These are phyloP conservation scores for Sporothrix humicola DNA, from an alignment of 2,329 filamentous ascomycete genomes.

Conservation along the genomic window DNA sequence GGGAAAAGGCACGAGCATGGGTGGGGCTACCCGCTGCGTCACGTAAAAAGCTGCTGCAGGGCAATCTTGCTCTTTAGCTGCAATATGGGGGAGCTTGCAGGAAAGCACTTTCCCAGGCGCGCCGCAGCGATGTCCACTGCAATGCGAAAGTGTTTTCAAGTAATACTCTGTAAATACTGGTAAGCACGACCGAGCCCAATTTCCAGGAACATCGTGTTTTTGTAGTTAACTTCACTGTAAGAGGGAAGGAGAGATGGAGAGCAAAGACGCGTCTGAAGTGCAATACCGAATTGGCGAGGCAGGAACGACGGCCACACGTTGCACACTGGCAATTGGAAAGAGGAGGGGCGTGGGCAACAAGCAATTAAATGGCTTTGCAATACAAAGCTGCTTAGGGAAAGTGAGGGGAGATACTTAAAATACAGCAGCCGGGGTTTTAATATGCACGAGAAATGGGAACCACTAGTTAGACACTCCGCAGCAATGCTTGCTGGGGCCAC, in stretches of 20 bases:
- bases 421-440: conserved; percentile 22
- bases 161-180: neutral
- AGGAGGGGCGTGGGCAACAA: neutral
- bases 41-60: conserved; percentile 35
- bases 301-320: neutral
- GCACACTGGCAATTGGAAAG: neutral
- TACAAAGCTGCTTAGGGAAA: conserved; percentile 1
- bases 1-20: conserved; percentile 34
- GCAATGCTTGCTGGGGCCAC: conserved; percentile 16
- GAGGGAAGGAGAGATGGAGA: neutral
- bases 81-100: neutral
- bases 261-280: neutral
- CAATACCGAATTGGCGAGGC: neutral
- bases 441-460: conserved; percentile 37
- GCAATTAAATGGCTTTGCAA: neutral
- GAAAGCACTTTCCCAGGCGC: conserved; percentile 18
- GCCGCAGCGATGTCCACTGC: conserved; percentile 10
- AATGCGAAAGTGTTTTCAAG: neutral
- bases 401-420: conserved; percentile 15
- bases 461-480: conserved; percentile 29
- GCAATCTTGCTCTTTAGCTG: conserved; percentile 28
- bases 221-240: neutral
- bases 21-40: conserved; percentile 33
- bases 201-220: neutral
- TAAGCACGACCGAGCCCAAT: conserved; percentile 22